phyloP scores from a whole-genome alignment of 768 basidiomycete species.

The Scleroderma bovista region DNA sequence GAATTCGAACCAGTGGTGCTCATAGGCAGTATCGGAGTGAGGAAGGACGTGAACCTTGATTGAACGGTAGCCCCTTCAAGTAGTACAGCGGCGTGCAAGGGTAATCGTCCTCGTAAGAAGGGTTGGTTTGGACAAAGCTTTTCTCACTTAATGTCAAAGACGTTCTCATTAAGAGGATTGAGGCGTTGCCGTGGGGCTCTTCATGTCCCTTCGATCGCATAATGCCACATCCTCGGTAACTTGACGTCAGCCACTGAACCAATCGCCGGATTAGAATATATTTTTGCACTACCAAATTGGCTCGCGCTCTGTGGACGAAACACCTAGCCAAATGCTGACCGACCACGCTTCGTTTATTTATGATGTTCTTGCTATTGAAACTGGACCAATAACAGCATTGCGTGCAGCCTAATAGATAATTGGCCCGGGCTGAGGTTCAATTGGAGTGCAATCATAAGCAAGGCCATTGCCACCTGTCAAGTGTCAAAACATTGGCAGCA shows the following conservation, averaged over 20 bases:
- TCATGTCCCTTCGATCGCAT: too few species aligned
- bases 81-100: conserved; percentile 22
- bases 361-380: too few species aligned
- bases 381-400: too few species aligned
- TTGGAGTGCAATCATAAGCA: background rate
- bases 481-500: background rate
- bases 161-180: conserved; percentile 58
- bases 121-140: conserved; percentile 53
- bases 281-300: too few species aligned
- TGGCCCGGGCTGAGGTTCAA: too few species aligned
- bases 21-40: conserved; percentile 24
- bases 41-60: conserved; percentile 21
- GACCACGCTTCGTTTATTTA: too few species aligned
- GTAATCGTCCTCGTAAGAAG: conserved; percentile 34
- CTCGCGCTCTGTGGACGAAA: too few species aligned
- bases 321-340: too few species aligned
- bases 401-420: too few species aligned
- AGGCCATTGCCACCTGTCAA: conserved; percentile 1
- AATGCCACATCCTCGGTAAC: too few species aligned
- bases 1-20: conserved; percentile 28
- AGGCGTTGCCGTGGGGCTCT: too few species aligned
- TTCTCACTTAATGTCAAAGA: conserved; percentile 55
- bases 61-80: conserved; percentile 23
- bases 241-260: background rate
- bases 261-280: background rate